These are phyloP conservation scores for Turnera subulata DNA, from an alignment of 345 rosid species.

Conservation along the genomic window DNA sequence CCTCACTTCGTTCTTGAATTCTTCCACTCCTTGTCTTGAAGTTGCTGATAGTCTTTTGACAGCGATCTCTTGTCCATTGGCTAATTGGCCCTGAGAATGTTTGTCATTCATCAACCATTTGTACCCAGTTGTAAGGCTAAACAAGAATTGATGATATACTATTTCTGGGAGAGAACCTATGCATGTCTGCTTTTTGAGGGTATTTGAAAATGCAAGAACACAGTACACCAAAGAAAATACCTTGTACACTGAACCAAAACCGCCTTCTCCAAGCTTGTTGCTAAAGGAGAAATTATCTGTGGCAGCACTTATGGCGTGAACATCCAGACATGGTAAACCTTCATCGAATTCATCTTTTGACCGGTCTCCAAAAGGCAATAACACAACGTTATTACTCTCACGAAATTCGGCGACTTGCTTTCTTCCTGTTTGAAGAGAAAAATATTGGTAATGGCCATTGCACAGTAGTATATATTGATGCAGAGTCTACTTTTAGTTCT, in stretches of 20 bases:
- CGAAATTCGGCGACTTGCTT: neutral
- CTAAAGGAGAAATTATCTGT: constrained; percentile 26
- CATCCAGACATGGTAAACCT: constrained; percentile 10
- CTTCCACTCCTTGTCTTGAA: neutral
- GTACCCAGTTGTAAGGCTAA: neutral
- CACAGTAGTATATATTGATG: too few species aligned
- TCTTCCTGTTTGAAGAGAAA: neutral
- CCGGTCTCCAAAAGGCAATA: neutral
- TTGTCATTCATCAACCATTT: neutral
- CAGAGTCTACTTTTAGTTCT: too few species aligned
- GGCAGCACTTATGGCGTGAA: constrained; percentile 11
- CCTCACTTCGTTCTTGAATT: neutral
- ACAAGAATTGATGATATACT: neutral
- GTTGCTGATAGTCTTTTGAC: neutral
- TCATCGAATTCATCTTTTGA: neutral
- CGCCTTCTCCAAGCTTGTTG: constrained; percentile 15
- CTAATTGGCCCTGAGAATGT: neutral
- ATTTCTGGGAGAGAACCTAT: neutral
- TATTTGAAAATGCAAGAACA: too few species aligned
- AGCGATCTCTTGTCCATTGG: neutral
- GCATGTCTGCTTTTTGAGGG: too few species aligned
- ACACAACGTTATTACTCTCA: neutral
- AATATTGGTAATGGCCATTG: too few species aligned
- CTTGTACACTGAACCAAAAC: constrained; percentile 17
- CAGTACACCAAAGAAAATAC: too few species aligned